phyloP scores from a whole-genome alignment of 108 stramenopile genomes.

The Schizochytrium sp. region DNA sequence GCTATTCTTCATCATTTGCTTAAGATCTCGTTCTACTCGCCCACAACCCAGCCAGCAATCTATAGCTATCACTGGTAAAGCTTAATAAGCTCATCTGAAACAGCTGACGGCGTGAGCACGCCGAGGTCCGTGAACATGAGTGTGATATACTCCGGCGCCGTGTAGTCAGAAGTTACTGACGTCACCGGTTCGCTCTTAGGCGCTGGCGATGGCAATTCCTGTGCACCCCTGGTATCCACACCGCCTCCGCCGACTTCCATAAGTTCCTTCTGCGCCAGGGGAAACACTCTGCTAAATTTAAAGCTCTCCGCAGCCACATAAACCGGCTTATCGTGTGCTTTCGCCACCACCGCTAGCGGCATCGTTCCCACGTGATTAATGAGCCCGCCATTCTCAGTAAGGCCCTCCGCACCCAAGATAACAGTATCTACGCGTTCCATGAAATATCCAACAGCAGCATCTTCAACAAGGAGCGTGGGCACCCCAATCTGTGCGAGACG shows the following conservation, averaged over 20 bases:
- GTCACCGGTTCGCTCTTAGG: not conserved
- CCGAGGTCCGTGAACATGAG: constrained; percentile 97
- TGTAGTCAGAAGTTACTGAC: constrained; percentile 84
- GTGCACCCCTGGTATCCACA: constrained; percentile 77
- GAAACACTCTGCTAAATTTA: constrained; percentile 96
- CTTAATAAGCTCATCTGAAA: constrained; percentile 95
- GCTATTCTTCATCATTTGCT: too few relatives aligned
- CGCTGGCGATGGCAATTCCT: constrained; percentile 60
- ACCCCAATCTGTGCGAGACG: constrained; percentile 84
- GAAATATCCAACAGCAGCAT: constrained; percentile 91
- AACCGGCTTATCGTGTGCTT: constrained; percentile 90
- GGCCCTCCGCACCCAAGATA: constrained; percentile 94
- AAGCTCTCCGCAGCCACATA: constrained; percentile 98
- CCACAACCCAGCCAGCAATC: too few relatives aligned
- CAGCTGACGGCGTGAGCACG: constrained; percentile 95
- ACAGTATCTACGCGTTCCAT: constrained; percentile 94
- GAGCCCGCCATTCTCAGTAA: constrained; percentile 95
- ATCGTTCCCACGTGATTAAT: constrained; percentile 94
- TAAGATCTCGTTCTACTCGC: too few relatives aligned
- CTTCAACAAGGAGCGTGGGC: constrained; percentile 88
- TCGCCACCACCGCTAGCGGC: constrained; percentile 86
- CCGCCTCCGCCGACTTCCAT: constrained; percentile 61
- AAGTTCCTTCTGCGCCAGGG: constrained; percentile 90
- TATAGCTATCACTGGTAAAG: constrained; percentile 84
- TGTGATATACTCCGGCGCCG: constrained; percentile 94